Evolutionary conservation across 345 rosid genomes (phyloP), one percentile per base, ranked within the genome.

Genomic region (Populus simonii): DNA sequence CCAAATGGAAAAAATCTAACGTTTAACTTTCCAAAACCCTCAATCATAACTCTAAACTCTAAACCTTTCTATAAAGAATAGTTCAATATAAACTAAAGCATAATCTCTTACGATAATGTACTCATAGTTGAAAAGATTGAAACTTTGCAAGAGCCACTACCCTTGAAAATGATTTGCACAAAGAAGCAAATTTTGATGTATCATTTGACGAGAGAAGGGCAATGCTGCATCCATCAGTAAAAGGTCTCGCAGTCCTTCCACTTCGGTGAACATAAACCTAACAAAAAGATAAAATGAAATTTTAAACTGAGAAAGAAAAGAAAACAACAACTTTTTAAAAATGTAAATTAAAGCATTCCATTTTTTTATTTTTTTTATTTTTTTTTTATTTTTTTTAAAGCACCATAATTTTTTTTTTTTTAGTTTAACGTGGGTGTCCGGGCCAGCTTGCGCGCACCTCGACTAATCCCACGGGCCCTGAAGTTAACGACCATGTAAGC

Each of bases 191-290:
- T 80, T 96, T 96, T 68, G 97, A 87, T 20, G 90, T 82, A 49
- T 96, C 99, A 68, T 80, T 87, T 38, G 99, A 83, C 18, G 97
- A 88, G 78, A 96, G 86, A 70, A 93, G 80, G 78, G 97, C 95
- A 85, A 96, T 90, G 80, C 92, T 96, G 87, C 99, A 96, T 70
- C 99, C 99, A 81, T 96, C 99, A 66, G 91, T 80, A 67, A 85
- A 93, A 67, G 98, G 97, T 84, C 99, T 90, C 76, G 99, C 97
- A 75, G 98, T 94, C 83, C 99, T 90, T 63, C 99, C 99, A 85
- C 99, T 92, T 89, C 99, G 89, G 78, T 96, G 99, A 18, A 96
- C 97, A 84, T 96, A 96, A 61, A 94, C 96, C 99, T 96, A 75
- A 76, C 61, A 68, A 71, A 72, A 63, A 1, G 49, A 73, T 63